These are phyloP conservation scores for Diaporthe citriasiana DNA, from an alignment of 2,329 filamentous ascomycete species.

Conservation along the genomic window DNA sequence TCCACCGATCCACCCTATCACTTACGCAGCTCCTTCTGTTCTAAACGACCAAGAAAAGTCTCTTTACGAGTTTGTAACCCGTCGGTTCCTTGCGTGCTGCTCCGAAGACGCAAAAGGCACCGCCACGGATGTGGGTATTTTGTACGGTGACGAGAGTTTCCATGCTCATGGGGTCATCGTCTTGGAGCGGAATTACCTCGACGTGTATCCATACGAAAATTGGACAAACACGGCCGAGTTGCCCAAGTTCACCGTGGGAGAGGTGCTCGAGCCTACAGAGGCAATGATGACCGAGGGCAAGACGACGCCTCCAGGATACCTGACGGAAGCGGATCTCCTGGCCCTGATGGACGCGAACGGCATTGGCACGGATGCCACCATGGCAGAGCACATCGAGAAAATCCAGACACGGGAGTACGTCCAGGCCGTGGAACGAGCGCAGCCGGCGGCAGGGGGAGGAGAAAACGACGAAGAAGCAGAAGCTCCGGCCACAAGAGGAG, in stretches of 20 bases:
- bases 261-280: conserved; percentile 88
- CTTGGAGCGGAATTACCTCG: conserved; percentile 90
- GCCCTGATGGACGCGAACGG: conserved; percentile 98
- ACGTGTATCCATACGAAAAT: conserved; percentile 96
- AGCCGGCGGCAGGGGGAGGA: conserved; percentile 51
- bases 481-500: conserved; percentile 54
- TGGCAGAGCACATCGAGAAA: conserved; percentile 98
- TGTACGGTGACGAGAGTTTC: conserved; percentile 88
- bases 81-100: conserved; percentile 94
- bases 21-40: conserved; percentile 79
- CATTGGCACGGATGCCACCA: conserved; percentile 97
- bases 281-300: conserved; percentile 93
- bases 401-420: conserved; percentile 94
- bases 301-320: conserved; percentile 84
- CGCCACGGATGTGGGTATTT: conserved; percentile 85
- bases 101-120: conserved; percentile 93
- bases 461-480: conserved; percentile 57
- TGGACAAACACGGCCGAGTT: conserved; percentile 92
- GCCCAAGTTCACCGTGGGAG: conserved; percentile 83
- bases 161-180: conserved; percentile 87
- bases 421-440: conserved; percentile 68
- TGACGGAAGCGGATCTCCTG: conserved; percentile 96
- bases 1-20: conserved; percentile 95
- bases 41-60: conserved; percentile 77
- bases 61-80: conserved; percentile 92